These are phyloP conservation scores for Atractiella rhizophila DNA, from an alignment of 768 basidiomycete species.

Conservation along the genomic window DNA sequence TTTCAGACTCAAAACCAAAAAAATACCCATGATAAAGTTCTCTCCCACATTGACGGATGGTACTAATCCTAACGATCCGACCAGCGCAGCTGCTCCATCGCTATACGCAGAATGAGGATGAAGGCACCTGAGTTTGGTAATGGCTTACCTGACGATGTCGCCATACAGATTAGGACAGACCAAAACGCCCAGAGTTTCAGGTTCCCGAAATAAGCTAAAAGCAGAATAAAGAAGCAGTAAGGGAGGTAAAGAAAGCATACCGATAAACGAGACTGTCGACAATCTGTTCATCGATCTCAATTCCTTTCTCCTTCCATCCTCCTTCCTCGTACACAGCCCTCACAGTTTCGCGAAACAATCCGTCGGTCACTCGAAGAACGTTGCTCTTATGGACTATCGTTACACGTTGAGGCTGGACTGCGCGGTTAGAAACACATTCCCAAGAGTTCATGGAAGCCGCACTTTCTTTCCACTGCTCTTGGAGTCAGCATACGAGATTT, in stretches of 20 bases:
- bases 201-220: constrained; percentile 75
- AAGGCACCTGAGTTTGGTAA: neutral
- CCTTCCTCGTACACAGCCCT: constrained; percentile 30
- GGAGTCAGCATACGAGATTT: constrained; percentile 27
- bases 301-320: constrained; percentile 22
- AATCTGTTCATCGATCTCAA: constrained; percentile 61
- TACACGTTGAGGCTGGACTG: constrained; percentile 30
- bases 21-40: constrained; percentile 64
- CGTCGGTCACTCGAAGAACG: constrained; percentile 81
- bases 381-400: constrained; percentile 98
- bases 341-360: constrained; percentile 86
- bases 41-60: constrained; percentile 97
- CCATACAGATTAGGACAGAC: constrained; percentile 96
- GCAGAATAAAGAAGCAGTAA: neutral
- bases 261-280: constrained; percentile 95
- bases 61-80: constrained; percentile 86
- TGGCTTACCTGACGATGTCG: constrained; percentile 72
- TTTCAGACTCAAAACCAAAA: neutral
- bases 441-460: neutral
- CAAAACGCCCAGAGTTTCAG: constrained; percentile 83
- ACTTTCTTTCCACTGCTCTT: constrained; percentile 19
- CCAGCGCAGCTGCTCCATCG: constrained; percentile 94
- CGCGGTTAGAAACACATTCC: neutral
- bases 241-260: constrained; percentile 25
- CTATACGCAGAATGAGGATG: constrained; percentile 23